A percentile compares a stretch with the other conserved stretches of the same genome.
Evolutionary conservation across 805 yeast genomes (phyloP).

Genomic region (Huiozyma naganishii): DNA sequence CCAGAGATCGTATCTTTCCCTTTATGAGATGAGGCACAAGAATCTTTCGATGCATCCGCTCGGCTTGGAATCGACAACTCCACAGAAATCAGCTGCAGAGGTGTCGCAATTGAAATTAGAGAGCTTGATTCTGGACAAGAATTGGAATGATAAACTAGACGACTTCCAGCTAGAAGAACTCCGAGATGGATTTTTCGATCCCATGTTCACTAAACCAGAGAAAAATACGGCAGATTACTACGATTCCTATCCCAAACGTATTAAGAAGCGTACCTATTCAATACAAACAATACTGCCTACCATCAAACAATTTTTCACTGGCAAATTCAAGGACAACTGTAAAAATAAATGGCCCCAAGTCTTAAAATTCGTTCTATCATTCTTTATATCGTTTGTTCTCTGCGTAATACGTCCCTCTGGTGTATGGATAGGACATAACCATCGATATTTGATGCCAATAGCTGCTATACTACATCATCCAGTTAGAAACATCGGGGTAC

Average conservation of each 20-base stretch:
- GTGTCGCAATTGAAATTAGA: conserved; percentile 28
- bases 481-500: conserved; percentile 36
- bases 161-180: conserved; percentile 34
- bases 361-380: conserved; percentile 31
- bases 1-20: conserved; percentile 12
- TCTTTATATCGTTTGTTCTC: conserved; percentile 30
- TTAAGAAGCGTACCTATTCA: neutral
- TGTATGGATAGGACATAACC: conserved; percentile 33
- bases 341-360: neutral
- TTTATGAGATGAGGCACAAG: no score
- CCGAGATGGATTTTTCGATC: conserved; percentile 40
- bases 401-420: conserved; percentile 32
- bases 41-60: conserved; percentile 2
- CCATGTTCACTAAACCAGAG: conserved; percentile 29
- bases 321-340: neutral
- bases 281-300: neutral
- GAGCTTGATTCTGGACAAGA: conserved; percentile 18
- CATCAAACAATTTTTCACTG: neutral
- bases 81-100: conserved; percentile 24
- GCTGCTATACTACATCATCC: conserved; percentile 38
- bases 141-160: conserved; percentile 25
- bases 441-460: conserved; percentile 33
- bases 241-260: neutral
- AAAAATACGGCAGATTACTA: neutral
- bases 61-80: conserved; percentile 3